phyloP scores from a whole-genome alignment of 73 alveolate species.

The Diophrys sp. region DNA sequence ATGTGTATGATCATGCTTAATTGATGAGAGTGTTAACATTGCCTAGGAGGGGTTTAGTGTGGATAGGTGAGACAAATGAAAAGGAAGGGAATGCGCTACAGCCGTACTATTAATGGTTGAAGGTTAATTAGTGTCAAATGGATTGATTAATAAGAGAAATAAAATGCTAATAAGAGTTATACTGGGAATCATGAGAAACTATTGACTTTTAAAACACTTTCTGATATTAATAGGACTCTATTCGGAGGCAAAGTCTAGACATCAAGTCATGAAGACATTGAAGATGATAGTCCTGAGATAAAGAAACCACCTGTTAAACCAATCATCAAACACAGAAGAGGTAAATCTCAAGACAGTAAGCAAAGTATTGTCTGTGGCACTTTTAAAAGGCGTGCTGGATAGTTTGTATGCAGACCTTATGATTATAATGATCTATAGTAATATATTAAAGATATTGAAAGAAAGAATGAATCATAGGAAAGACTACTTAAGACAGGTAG shows the following conservation, averaged over 20 bases:
- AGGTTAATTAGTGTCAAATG: too few species aligned
- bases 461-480: background rate
- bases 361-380: background rate
- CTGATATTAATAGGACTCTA: conserved; percentile 10
- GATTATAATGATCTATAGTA: background rate
- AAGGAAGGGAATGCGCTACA: too few species aligned
- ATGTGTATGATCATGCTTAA: too few species aligned
- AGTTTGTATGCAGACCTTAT: background rate
- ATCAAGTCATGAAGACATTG: too few species aligned
- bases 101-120: too few species aligned
- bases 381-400: background rate
- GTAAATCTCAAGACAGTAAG: too few species aligned
- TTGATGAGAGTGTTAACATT: too few species aligned
- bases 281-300: background rate
- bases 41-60: too few species aligned
- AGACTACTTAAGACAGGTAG: background rate
- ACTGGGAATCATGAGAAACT: conserved; percentile 1
- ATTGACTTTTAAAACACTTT: conserved; percentile 5
- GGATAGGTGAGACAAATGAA: too few species aligned
- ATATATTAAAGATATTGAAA: background rate
- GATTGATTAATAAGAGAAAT: background rate
- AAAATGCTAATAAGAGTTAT: background rate
- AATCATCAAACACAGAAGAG: background rate
- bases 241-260: background rate
- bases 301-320: background rate